Evolutionary conservation across 768 basidiomycete genomes (phyloP).

Genomic region (Lentinus tigrinus): DNA sequence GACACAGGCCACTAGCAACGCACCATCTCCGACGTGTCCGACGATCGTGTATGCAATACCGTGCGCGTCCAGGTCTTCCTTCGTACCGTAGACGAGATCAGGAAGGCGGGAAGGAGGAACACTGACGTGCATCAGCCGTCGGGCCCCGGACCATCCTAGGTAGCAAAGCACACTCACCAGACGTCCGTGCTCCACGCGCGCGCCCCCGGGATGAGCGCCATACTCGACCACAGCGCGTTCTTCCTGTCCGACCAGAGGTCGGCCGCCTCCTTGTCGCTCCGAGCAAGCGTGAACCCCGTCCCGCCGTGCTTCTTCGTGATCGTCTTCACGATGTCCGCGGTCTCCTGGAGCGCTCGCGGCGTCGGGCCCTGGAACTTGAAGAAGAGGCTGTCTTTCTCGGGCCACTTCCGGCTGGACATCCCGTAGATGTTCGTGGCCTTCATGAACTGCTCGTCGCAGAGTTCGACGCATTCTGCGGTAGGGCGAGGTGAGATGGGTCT

Average conservation of each 20-base stretch:
- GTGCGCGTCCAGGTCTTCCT: slow-evolving; percentile 58
- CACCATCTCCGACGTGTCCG: slow-evolving; percentile 76
- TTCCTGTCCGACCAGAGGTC: slow-evolving; percentile 76
- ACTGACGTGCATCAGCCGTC: slow-evolving; percentile 21
- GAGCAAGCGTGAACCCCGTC: slow-evolving; percentile 64
- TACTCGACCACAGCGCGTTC: slow-evolving; percentile 56
- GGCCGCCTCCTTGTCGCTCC: slow-evolving; percentile 59
- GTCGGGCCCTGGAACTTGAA: slow-evolving; percentile 79
- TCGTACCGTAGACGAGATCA: slow-evolving; percentile 64
- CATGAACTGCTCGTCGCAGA: slow-evolving; percentile 74
- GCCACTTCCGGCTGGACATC: slow-evolving; percentile 54
- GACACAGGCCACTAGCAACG: slow-evolving; percentile 13
- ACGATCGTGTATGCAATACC: slow-evolving; percentile 64
- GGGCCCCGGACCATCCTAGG: too few relatives aligned
- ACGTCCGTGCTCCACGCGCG: slow-evolving; percentile 76
- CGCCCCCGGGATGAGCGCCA: slow-evolving; percentile 56
- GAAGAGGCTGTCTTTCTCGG: slow-evolving; percentile 69
- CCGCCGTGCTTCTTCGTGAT: slow-evolving; percentile 68
- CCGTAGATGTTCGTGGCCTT: slow-evolving; percentile 56
- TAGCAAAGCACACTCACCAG: slow-evolving; percentile 42
- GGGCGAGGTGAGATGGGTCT: background rate
- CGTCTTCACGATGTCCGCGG: slow-evolving; percentile 54
- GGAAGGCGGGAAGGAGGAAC: slow-evolving; percentile 69
- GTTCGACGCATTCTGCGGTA: slow-evolving; percentile 74
- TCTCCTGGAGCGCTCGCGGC: slow-evolving; percentile 54